Conservation (phyloP, 108 stramenopile species). For the Nannochloropsis gaditana region DNA sequence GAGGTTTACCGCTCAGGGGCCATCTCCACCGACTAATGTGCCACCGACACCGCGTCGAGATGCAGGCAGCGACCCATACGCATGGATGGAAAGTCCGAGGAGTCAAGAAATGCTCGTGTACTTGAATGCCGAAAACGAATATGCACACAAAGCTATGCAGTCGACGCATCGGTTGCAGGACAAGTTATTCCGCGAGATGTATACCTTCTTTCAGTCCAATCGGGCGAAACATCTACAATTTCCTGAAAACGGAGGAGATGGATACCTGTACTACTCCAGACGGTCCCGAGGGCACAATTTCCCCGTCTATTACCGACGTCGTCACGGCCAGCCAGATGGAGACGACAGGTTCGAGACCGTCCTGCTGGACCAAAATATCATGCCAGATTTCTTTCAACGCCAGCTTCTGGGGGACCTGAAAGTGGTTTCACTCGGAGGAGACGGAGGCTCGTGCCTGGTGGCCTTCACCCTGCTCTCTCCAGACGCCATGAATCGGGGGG, state of each 20-base stretch:
- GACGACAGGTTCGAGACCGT: not conserved
- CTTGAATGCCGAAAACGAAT: not conserved
- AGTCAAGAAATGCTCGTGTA: not conserved
- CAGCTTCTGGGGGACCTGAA: not conserved
- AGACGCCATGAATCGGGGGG: not conserved
- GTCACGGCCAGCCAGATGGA: not conserved
- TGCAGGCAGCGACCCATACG: not conserved
- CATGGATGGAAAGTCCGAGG: not conserved
- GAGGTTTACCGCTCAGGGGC: too few relatives aligned
- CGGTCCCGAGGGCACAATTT: not conserved
- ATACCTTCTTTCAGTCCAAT: not conserved
- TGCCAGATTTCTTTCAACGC: constrained; percentile 19
- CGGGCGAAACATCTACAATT: not conserved
- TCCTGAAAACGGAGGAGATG: not conserved
- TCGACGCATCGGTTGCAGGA: not conserved
- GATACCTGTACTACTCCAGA: not conserved
- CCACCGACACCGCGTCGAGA: not conserved
- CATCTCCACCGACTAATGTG: not conserved
- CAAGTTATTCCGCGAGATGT: not conserved
- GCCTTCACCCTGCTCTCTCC: not conserved
- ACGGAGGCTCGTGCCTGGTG: not conserved
- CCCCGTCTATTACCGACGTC: constrained; percentile 4
- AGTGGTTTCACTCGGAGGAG: not conserved
- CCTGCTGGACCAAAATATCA: not conserved
- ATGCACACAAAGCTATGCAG: constrained; percentile 17